phyloP scores from a whole-genome alignment of 306 rosid genomes.

The Vigna radiata region DNA sequence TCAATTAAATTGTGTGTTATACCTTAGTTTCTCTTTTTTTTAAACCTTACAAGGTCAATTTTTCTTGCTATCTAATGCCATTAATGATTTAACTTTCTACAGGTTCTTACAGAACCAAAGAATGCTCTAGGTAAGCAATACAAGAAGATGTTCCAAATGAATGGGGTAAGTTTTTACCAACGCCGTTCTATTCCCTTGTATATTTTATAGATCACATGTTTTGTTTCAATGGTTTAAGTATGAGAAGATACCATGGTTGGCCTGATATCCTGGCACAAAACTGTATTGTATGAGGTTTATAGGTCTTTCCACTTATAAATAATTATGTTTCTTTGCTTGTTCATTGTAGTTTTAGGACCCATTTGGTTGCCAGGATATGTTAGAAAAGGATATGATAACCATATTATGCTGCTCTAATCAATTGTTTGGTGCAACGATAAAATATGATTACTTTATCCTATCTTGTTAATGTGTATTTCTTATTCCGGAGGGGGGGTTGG shows the following conservation, averaged over 20 bases:
- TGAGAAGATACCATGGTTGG: background rate
- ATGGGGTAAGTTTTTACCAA: constrained; percentile 66
- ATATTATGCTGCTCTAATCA: too few species aligned
- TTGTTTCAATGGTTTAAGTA: constrained; percentile 19
- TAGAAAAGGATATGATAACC: too few species aligned
- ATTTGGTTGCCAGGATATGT: too few species aligned
- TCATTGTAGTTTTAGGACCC: constrained; percentile 27
- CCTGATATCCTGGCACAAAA: background rate
- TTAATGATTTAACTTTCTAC: constrained; percentile 37
- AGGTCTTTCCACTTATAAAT: background rate
- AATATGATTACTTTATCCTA: too few species aligned
- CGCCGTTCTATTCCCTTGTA: constrained; percentile 9
- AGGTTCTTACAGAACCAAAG: constrained; percentile 96
- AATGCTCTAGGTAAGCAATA: constrained; percentile 98
- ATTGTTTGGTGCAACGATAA: too few species aligned
- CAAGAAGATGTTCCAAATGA: constrained; percentile 91
- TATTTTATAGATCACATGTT: background rate
- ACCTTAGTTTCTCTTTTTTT: background rate
- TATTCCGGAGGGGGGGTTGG: too few species aligned
- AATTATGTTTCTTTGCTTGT: constrained; percentile 29
- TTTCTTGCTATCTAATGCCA: constrained; percentile 11
- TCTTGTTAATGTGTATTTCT: too few species aligned
- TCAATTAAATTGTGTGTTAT: constrained; percentile 15
- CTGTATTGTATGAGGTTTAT: background rate
- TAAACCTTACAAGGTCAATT: constrained; percentile 10